Evolutionary conservation across 352 stramenopile species (phyloP), one percentile per base, ranked within the genome.

Genomic region (Phytophthora europaea): DNA sequence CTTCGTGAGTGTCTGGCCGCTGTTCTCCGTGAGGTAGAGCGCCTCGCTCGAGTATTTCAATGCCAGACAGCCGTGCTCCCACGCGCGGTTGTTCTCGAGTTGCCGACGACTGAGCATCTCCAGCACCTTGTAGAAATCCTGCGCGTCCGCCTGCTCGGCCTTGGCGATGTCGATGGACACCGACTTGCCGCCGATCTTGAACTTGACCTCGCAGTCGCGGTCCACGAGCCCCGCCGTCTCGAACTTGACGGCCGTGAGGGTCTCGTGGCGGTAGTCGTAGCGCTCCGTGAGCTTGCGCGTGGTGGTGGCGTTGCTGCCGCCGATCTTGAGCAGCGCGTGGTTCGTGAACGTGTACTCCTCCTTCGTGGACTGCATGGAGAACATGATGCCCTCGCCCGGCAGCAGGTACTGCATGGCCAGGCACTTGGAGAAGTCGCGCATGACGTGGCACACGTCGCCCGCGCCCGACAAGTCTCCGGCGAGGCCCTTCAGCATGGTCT

Each of bases 281-380:
- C 81, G 81, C 31, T 76, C 74, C 51, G 84, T 70, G 40, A 92
- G 75, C 62, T 82, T 81, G 20, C 85, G 85, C 16, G 85, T 91
- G 1, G 85, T 91, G 5, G 68, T 89, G 9, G 85, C 80, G 53
- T 68, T 89, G 45, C 74, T 74, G 23, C 79, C 83, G 4, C 23
- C 28, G 26, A 79, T 64, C 40, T 75, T 78, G 54, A 92, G 66
- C 62, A 92, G 26, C 45, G 84, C 84, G 50, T 88, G 66, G 81
- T 87, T 92, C 23, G 84, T 90, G 73, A 92, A 88, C 18, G 77
- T 72, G 45, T 88, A 91, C 69, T 90, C 85, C 56, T 91, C 83
- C 54, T 90, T 87, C 2, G 73, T 65, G n/a, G 85, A 87, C 64
- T 82, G 73, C 36, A 92, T 61, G 6, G 78, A 79, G 57, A 92